These are phyloP conservation scores for Pistacia integerrima DNA, from an alignment of 345 rosid species.

Conservation along the genomic window DNA sequence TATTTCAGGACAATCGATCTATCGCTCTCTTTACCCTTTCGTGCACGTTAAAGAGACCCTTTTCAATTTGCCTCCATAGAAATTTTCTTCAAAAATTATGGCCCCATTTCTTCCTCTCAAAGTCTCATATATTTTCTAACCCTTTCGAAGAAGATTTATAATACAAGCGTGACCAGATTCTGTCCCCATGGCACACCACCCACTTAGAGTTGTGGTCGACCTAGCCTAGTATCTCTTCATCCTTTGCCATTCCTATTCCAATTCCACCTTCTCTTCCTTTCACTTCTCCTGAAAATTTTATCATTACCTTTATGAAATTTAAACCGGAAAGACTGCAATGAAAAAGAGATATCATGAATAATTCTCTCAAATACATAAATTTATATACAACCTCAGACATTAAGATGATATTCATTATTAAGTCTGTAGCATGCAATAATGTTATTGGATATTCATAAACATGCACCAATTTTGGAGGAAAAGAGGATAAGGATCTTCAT, in stretches of 20 bases:
- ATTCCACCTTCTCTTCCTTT: not conserved
- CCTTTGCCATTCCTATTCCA: not conserved
- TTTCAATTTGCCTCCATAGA: not conserved
- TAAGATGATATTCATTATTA: no score
- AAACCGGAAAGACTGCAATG: not conserved
- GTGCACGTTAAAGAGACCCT: not conserved
- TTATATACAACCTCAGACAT: not conserved
- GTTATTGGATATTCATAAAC: no score
- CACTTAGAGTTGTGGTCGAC: not conserved
- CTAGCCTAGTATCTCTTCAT: not conserved
- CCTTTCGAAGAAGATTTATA: not conserved
- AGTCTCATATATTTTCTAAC: not conserved
- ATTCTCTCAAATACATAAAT: no score
- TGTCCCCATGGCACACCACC: not conserved
- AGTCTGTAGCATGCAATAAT: no score
- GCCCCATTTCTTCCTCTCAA: no score
- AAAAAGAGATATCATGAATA: not conserved
- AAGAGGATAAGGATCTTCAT: constrained; percentile 21
- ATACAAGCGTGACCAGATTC: not conserved
- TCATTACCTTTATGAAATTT: not conserved
- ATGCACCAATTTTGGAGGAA: not conserved
- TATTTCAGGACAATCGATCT: not conserved
- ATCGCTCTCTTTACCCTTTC: not conserved
- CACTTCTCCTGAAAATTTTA: not conserved
- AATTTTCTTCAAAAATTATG: not conserved